Evolutionary conservation across 768 basidiomycete genomes (phyloP).

Genomic region (Russula brevipes): DNA sequence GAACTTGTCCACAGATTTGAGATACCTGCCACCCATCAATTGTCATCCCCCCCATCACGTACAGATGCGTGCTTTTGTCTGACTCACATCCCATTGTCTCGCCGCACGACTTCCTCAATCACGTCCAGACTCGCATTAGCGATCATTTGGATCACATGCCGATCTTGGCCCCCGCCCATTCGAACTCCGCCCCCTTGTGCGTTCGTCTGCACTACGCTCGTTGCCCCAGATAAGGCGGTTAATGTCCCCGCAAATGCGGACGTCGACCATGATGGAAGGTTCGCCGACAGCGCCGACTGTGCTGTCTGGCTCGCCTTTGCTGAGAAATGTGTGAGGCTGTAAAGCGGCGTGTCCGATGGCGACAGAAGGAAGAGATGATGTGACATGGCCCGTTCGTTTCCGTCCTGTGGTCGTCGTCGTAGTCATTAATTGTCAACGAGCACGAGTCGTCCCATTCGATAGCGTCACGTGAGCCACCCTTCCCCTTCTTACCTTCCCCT

Average conservation of each 20-base stretch:
- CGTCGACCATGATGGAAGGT: constrained; percentile 85
- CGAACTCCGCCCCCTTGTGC: constrained; percentile 57
- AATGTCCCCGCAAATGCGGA: constrained; percentile 88
- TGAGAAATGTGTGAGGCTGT: constrained; percentile 78
- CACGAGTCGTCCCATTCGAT: background rate
- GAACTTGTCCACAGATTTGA: constrained; percentile 93
- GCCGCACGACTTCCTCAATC: constrained; percentile 88
- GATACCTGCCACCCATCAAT: constrained; percentile 59
- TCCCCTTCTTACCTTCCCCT: no score
- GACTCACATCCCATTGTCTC: constrained; percentile 72
- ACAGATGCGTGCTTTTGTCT: background rate
- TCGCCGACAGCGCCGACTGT: constrained; percentile 68
- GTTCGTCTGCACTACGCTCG: constrained; percentile 61
- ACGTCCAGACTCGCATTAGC: constrained; percentile 94
- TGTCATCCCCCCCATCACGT: constrained; percentile 12
- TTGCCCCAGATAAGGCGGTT: constrained; percentile 80
- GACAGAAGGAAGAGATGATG: constrained; percentile 84
- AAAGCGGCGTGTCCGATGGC: constrained; percentile 82
- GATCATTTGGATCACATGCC: constrained; percentile 98
- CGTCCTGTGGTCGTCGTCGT: background rate
- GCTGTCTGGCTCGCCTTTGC: constrained; percentile 59
- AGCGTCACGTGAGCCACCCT: constrained; percentile 1
- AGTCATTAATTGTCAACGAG: background rate
- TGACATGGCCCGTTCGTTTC: constrained; percentile 50
- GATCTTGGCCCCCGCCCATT: constrained; percentile 77